Evolutionary conservation across 2,329 filamentous ascomycete genomes (phyloP).

Genomic region (Coniochaeta sp.): DNA sequence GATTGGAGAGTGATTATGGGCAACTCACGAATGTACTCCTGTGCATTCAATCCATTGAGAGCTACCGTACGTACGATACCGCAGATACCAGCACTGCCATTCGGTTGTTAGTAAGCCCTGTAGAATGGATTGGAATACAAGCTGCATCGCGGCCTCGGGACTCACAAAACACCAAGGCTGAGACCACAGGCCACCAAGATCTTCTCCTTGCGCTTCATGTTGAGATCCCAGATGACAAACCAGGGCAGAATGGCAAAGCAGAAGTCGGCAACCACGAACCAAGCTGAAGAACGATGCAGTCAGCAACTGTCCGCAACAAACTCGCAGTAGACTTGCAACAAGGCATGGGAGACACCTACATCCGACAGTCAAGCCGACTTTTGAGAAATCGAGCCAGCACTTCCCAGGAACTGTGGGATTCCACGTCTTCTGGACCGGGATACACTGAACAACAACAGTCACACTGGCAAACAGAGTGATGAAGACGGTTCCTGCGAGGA

Average conservation of each 20-base stretch:
- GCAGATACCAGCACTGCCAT: constrained; percentile 16
- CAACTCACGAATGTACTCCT: constrained; percentile 15
- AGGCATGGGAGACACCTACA: neutral
- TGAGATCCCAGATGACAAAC: constrained; percentile 30
- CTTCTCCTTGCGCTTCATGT: constrained; percentile 32
- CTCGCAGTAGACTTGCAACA: too few species aligned
- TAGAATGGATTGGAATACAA: neutral
- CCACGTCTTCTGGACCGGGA: constrained; percentile 8
- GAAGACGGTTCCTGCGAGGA: constrained; percentile 3
- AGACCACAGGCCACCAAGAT: constrained; percentile 27
- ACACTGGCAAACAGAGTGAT: constrained; percentile 6
- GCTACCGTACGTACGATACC: constrained; percentile 18
- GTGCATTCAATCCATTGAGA: constrained; percentile 12
- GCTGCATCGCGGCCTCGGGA: neutral
- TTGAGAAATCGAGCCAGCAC: constrained; percentile 9
- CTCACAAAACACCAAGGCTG: constrained; percentile 30
- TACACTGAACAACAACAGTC: constrained; percentile 6
- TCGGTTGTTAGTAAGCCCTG: neutral
- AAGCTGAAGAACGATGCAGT: constrained; percentile 2
- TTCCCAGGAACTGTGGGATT: constrained; percentile 2
- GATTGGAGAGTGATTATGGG: neutral
- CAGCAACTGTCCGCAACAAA: constrained; percentile 1
- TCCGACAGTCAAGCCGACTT: constrained; percentile 3
- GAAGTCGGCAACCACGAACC: constrained; percentile 22
- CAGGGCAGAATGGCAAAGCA: constrained; percentile 27